Conservation (phyloP, 768 basidiomycete species). For the Stropharia rugosoannulata region DNA sequence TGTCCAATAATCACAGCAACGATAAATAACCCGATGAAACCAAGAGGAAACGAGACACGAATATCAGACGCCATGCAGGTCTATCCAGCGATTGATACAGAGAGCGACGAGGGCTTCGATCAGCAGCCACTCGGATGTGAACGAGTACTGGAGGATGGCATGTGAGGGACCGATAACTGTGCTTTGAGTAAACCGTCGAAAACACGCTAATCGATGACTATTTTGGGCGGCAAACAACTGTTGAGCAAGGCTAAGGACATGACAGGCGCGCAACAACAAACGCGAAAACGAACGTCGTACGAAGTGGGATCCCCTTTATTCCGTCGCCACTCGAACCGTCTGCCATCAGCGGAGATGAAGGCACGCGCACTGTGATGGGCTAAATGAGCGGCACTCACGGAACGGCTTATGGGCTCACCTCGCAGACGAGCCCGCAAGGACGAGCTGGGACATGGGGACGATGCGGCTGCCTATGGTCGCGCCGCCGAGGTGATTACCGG, state of each 20-base stretch:
- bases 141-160: slow-evolving; percentile 62
- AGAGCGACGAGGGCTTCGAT: slow-evolving; percentile 65
- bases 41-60: slow-evolving; percentile 15
- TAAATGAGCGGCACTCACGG: slow-evolving; percentile 5
- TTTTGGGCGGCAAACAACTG: slow-evolving; percentile 51
- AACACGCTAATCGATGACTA: slow-evolving; percentile 49
- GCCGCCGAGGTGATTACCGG: slow-evolving; percentile 54
- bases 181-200: slow-evolving; percentile 48
- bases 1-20: slow-evolving; percentile 24
- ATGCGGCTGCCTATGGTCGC: slow-evolving; percentile 54
- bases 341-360: slow-evolving; percentile 57
- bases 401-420: slow-evolving; percentile 37
- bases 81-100: slow-evolving; percentile 75
- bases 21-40: slow-evolving; percentile 14
- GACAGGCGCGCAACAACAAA: background rate
- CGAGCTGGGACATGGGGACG: slow-evolving; percentile 62
- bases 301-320: slow-evolving; percentile 43
- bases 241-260: slow-evolving; percentile 8
- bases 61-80: slow-evolving; percentile 47
- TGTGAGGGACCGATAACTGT: slow-evolving; percentile 66
- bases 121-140: slow-evolving; percentile 58
- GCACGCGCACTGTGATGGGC: slow-evolving; percentile 47
- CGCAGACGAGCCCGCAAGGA: slow-evolving; percentile 47
- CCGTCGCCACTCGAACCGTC: slow-evolving; percentile 67
- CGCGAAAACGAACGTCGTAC: slow-evolving; percentile 57